Evolutionary conservation across 2,329 filamentous ascomycete genomes (phyloP).

Genomic region (Dactylellina leptospora): DNA sequence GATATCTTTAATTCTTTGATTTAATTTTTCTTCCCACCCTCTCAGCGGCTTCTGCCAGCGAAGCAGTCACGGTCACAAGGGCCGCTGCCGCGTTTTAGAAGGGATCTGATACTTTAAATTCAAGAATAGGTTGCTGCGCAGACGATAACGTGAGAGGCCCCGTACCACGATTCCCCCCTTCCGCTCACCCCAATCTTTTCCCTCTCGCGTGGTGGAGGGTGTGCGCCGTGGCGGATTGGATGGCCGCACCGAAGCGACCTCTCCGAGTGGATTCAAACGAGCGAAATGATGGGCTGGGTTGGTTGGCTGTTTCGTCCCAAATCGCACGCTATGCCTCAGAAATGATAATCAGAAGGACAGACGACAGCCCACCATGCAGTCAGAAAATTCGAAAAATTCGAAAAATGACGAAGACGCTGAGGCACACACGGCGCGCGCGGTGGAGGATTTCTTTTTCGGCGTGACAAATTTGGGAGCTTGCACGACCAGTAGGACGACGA

Average conservation of each 20-base stretch:
- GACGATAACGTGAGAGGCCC: constrained; percentile 51
- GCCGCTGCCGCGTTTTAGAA: constrained; percentile 53
- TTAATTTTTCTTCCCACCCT: constrained; percentile 15
- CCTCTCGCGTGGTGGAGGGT: constrained; percentile 50
- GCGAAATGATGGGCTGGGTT: constrained; percentile 37
- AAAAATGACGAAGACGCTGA: constrained; percentile 35
- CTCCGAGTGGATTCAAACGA: constrained; percentile 31
- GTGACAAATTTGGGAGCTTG: constrained; percentile 48
- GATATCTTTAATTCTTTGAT: neutral
- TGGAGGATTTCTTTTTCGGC: constrained; percentile 4
- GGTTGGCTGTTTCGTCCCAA: constrained; percentile 52
- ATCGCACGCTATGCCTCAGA: constrained; percentile 37
- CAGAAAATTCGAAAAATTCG: constrained; percentile 13
- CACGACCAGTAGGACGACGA: constrained; percentile 39
- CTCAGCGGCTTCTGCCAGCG: constrained; percentile 51
- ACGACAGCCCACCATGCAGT: constrained; percentile 39
- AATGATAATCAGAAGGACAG: constrained; percentile 31
- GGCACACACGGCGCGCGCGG: no score
- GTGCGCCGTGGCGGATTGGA: constrained; percentile 50
- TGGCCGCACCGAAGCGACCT: constrained; percentile 18
- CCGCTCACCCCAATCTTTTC: constrained; percentile 23
- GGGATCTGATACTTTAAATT: constrained; percentile 54
- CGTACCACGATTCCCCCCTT: constrained; percentile 27
- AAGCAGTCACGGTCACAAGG: constrained; percentile 54
- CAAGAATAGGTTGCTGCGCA: constrained; percentile 53